Base-by-base conservation (phyloP, 352 stramenopile species). In the Paralagenidium karlingii region DNA sequence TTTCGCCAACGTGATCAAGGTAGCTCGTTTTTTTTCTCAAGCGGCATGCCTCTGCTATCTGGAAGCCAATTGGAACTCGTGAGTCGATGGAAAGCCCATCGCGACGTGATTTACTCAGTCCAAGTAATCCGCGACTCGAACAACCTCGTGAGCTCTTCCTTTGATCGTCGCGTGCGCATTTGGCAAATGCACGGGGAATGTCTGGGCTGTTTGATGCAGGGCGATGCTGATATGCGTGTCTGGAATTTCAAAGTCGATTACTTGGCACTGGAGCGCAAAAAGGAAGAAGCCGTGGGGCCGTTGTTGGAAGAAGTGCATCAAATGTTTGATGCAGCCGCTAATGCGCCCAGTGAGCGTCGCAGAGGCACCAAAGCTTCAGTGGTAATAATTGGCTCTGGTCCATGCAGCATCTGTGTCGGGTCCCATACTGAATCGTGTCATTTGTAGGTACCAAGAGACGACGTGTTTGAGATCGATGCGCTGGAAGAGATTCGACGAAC, bases 191-290 rank as follows among this genome's bases (percentile, higher is more conserved):
- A 41, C 22, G 73, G 78, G 26, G 65, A 78, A 25, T 82, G 68
- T 43, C 58, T 89, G 7, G 78, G 76, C 8, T 61, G 79, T 16
- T 50, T 92, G 10, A 82, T 79, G 53, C 76, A 92, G 43, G 78
- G 78, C 25, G 73, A 80, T 19, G 38, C 74, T 24, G 49, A 60
- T 24, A 46, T 76, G 4, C 60, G 58, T 0, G 53, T 64, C 5
- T 91, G 78, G 70, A 60, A 67, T 22, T 86, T 91, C 41, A 41
- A 46, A 0, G 69, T 86, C 36, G 78, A 89, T 56, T 89, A 81
- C 34, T 55, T 81, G 39, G 58, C 69, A 21, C 67, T 67, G 12
- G 71, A 85, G 48, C 69, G 70, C 18, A 63, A 68, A 39, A 84
- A 82, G 45, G 70, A 85, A 41, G 49, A 45, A 13, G 55, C 59